Evolutionary conservation across 352 stramenopile genomes (phyloP).

Genomic region (Phytophthora cryptogea): DNA sequence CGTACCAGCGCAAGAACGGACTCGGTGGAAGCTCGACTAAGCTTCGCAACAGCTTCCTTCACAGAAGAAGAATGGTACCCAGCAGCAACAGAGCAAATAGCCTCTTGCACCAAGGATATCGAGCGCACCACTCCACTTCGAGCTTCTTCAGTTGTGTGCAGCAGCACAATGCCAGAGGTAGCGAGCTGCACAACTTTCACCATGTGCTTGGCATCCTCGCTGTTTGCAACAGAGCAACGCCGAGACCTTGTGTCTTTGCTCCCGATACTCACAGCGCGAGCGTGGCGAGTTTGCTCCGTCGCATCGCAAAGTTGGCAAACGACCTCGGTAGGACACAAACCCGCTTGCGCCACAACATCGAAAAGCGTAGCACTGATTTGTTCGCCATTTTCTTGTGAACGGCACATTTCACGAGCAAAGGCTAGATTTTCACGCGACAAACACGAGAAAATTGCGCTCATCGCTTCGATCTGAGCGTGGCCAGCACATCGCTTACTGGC

Average conservation of each 20-base stretch:
- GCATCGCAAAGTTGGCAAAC: conserved; percentile 49
- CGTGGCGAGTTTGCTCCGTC: conserved; percentile 35
- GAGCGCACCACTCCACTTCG: conserved; percentile 42
- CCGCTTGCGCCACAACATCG: conserved; percentile 38
- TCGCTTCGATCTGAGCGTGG: conserved; percentile 39
- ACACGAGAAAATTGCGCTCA: conserved; percentile 46
- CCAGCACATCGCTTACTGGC: conserved; percentile 43
- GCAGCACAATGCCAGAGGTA: conserved; percentile 52
- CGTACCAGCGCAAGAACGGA: conserved; percentile 47
- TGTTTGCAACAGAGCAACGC: conserved; percentile 20
- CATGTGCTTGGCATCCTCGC: conserved; percentile 36
- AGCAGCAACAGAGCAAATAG: conserved; percentile 36
- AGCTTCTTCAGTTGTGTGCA: conserved; percentile 51
- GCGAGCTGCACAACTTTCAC: conserved; percentile 46
- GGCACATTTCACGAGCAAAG: conserved; percentile 26
- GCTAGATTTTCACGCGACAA: conserved; percentile 45
- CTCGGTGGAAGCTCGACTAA: conserved; percentile 50
- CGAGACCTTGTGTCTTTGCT: conserved; percentile 16
- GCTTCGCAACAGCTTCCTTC: conserved; percentile 36
- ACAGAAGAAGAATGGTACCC: conserved; percentile 26
- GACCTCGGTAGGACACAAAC: conserved; percentile 47
- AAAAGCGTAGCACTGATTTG: conserved; percentile 20
- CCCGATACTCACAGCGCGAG: conserved; percentile 26
- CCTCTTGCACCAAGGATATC: conserved; percentile 39
- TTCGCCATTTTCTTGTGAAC: conserved; percentile 16